Base-by-base conservation (phyloP, 345 rosid species). In the Lumnitzera littorea region DNA sequence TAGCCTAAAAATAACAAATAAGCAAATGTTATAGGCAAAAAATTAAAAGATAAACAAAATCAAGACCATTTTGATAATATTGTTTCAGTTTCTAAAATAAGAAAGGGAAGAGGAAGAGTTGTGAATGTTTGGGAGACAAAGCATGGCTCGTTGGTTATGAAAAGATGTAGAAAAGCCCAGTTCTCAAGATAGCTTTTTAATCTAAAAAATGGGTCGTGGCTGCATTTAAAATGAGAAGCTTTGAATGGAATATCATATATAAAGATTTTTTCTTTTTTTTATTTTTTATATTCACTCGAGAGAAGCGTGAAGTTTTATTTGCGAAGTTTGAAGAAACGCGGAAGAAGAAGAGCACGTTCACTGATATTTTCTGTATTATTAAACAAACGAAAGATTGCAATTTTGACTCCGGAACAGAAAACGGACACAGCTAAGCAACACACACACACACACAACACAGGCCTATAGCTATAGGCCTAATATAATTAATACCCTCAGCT, bases 281-380 rank as follows among this genome's bases (percentile, higher is more conserved):
- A 23, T 27, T 47, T 16, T 49, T 27, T 48, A 25, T 11, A 12
- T 24, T 31, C 27, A n/a, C 36, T 17, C 53, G 23, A 31, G 56
- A 51, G 8, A 77, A 74, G 91, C 84, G 86, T 85, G 88, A 80
- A 76, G 77, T 53, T 62, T n/a, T n/a, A n/a, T n/a, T n/a, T n/a
- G n/a, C n/a, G 43, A 36, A 36, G 43, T 36, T 36, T 36, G 43
- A 8, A 36, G 43, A 36, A 36, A 8, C 3, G 6, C 17, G 60
- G 75, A 72, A 69, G 63, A 76, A 66, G 73, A 70, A 71, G 67
- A 74, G 82, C 88, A 86, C 73, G 86, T 82, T 75, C 83, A 70
- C 73, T 75, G 81, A 65, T 71, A 50, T 67, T 57, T 63, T 55
- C 51, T 68, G 43, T 14, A 20, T 16, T 52, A 27, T 66, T 65